Evolutionary conservation across 1,139 yeast species (phyloP).

Genomic region (Yamadazyma pseudoaaseri): DNA sequence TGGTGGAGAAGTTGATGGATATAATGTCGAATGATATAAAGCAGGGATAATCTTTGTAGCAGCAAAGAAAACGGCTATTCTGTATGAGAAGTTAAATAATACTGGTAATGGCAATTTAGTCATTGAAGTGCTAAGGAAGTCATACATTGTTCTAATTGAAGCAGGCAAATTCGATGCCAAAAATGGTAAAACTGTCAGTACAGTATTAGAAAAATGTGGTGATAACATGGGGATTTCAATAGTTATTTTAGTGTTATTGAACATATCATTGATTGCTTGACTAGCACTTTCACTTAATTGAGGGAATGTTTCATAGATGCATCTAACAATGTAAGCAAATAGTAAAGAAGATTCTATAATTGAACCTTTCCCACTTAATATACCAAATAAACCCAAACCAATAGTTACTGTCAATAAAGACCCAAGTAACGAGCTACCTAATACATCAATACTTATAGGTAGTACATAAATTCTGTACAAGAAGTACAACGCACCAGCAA

Average conservation of each 20-base stretch:
- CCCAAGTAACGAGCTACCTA: slow-evolving; percentile 82
- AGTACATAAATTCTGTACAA: slow-evolving; percentile 80
- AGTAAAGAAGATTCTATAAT: slow-evolving; percentile 82
- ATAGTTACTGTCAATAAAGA: slow-evolving; percentile 75
- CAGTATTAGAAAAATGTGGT: slow-evolving; percentile 38
- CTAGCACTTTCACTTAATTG: slow-evolving; percentile 61
- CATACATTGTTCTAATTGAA: slow-evolving; percentile 65
- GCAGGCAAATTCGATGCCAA: slow-evolving; percentile 55
- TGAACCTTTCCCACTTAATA: slow-evolving; percentile 80
- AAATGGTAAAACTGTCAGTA: slow-evolving; percentile 44
- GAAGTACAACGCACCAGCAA: slow-evolving; percentile 75
- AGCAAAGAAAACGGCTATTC: slow-evolving; percentile 85
- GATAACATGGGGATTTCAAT: slow-evolving; percentile 37
- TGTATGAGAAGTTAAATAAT: slow-evolving; percentile 73
- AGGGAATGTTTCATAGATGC: slow-evolving; percentile 88
- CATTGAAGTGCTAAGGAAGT: slow-evolving; percentile 65
- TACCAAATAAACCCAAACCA: slow-evolving; percentile 79
- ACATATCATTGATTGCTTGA: slow-evolving; percentile 34
- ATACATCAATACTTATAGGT: slow-evolving; percentile 62
- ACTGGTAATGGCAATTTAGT: slow-evolving; percentile 82
- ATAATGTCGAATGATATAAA: slow-evolving; percentile 43
- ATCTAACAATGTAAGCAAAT: slow-evolving; percentile 88
- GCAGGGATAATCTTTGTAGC: slow-evolving; percentile 94
- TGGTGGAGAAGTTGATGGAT: slow-evolving; percentile 36
- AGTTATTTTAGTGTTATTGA: slow-evolving; percentile 38